A percentile compares a stretch with the other conserved stretches of the same genome.
phyloP scores from a whole-genome alignment of 352 stramenopile genomes.

The Globisporangium okanoganense region DNA sequence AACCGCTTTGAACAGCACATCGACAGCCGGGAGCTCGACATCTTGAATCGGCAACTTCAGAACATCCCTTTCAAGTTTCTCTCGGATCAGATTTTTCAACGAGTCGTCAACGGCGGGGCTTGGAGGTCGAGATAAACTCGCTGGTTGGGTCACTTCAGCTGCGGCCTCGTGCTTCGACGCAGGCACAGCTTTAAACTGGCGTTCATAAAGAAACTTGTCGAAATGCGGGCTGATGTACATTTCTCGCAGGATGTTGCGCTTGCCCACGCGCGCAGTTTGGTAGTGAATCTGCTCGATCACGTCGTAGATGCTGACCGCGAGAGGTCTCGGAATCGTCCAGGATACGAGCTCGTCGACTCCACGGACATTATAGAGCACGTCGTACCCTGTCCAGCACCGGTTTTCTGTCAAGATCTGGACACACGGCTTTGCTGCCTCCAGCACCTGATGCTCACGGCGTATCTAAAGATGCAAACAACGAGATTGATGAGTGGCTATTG shows the following conservation, averaged over 20 bases:
- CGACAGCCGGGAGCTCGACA: constrained; percentile 12
- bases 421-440: constrained; percentile 35
- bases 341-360: constrained; percentile 46
- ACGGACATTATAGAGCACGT: constrained; percentile 50
- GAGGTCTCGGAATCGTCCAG: constrained; percentile 43
- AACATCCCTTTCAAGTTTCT: constrained; percentile 36
- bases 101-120: constrained; percentile 1
- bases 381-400: constrained; percentile 43
- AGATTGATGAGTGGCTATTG: not conserved
- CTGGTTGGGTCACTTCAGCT: too few species aligned
- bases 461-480: constrained; percentile 24
- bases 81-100: constrained; percentile 23
- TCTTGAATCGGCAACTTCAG: constrained; percentile 36
- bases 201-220: constrained; percentile 31
- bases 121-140: not conserved
- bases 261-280: constrained; percentile 36
- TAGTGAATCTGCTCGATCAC: constrained; percentile 46
- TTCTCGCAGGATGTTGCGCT: constrained; percentile 38
- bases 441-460: constrained; percentile 45
- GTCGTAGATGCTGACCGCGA: constrained; percentile 49
- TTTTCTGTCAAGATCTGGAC: constrained; percentile 36
- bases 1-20: constrained; percentile 54
- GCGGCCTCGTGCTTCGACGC: not conserved
- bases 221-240: constrained; percentile 38
- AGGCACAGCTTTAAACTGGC: not conserved